phyloP scores from a whole-genome alignment of 2,329 filamentous ascomycete species.

The Daldinia sp. region DNA sequence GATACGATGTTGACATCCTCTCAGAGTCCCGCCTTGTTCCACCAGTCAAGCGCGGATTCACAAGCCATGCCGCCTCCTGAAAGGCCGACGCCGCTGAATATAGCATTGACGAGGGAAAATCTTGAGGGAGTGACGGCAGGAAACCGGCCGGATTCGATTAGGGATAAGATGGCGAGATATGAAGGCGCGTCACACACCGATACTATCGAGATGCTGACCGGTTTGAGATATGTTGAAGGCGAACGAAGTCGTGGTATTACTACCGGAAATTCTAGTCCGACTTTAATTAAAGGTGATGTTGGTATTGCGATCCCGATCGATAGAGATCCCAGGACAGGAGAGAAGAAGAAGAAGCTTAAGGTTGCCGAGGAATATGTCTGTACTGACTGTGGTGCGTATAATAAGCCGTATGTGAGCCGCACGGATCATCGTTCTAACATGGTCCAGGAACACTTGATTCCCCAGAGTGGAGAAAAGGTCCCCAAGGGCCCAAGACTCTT shows the following conservation, averaged over 20 bases:
- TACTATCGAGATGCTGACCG: constrained; percentile 92
- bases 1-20: constrained; percentile 50
- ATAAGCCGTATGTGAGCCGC: neutral
- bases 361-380: constrained; percentile 89
- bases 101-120: constrained; percentile 79
- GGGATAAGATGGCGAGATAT: constrained; percentile 85
- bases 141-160: constrained; percentile 75
- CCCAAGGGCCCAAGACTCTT: constrained; percentile 89
- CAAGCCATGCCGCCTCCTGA: constrained; percentile 71
- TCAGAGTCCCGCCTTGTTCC: constrained; percentile 44
- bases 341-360: constrained; percentile 91
- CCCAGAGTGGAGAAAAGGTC: constrained; percentile 95
- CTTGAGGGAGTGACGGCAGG: constrained; percentile 75
- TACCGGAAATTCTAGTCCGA: constrained; percentile 82
- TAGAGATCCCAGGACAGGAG: constrained; percentile 73
- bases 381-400: constrained; percentile 80
- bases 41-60: constrained; percentile 52
- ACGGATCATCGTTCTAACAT: constrained; percentile 16
- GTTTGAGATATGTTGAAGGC: constrained; percentile 84
- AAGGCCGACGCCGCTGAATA: constrained; percentile 67
- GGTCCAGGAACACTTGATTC: constrained; percentile 79
- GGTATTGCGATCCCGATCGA: constrained; percentile 86
- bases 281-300: constrained; percentile 83
- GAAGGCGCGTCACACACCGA: constrained; percentile 81
- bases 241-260: constrained; percentile 89